Evolutionary conservation across 768 basidiomycete genomes (phyloP), one percentile per base, ranked within the genome.

Genomic region (Termitomyces sp.): DNA sequence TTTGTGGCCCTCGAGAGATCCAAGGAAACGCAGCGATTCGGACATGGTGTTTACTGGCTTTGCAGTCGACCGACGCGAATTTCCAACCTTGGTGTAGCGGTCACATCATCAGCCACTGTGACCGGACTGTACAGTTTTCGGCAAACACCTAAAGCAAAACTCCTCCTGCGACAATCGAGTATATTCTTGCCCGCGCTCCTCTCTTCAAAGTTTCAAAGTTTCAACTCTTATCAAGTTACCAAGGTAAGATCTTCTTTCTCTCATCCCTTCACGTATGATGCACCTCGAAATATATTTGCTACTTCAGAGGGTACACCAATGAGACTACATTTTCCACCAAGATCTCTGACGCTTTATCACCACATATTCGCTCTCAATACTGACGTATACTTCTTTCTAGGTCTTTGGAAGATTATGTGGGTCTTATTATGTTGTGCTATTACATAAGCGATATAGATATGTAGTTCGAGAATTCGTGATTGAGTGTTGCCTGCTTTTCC

Each of bases 1-100:
- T 71, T 91, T 89, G 85, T 95, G 92, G 74, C 94, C 94, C 69
- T 88, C 79, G 72, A 96, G 78, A 64, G 92, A 89, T 68, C 94
- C 94, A 70, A 96, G 86, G 79, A 89, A 95, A 72, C 89, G 88
- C 73, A 96, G 79, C 70, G 85, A 86, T 78, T 94, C 92, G 67
- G 86, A 71, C 91, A 92, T 94, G 68, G 59, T 74, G 70, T 59
- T 69, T 69, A 72, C 63, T 66, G 61, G 58, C 66, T 69, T 70
- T 73, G 67, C 64, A 64, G 61, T 63, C 70, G 62, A 62, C 66
- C 69, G 64, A 66, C 64, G 58, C 66, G 63, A 65, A 66, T 67
- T 67, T 60, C 63, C 70, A 55, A 65, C 57, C n/a, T 56, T 60
- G 37, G 28, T 54, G 66, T 68, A 66, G 65, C 63, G 72, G n/a